Evolutionary conservation across 129 eudicot genomes (phyloP).

Genomic region (Pulicaria dysenterica): DNA sequence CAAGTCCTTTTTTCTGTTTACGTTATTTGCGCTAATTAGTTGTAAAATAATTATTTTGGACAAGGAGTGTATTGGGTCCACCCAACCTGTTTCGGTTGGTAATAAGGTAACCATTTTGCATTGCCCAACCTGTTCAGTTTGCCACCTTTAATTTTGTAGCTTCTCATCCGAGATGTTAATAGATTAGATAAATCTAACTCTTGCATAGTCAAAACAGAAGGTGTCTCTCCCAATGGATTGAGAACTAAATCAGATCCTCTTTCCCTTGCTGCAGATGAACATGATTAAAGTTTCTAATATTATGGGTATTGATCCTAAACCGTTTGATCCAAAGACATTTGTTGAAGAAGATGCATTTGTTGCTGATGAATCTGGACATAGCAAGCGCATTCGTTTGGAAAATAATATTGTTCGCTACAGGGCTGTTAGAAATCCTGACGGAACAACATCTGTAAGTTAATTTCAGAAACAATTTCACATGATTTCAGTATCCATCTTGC

Average conservation of each 20-base stretch:
- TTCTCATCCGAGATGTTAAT: slow-evolving; percentile 1
- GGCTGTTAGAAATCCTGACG: slow-evolving; percentile 74
- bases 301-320: slow-evolving; percentile 98
- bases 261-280: slow-evolving; percentile 74
- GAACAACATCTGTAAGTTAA: slow-evolving; percentile 71
- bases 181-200: slow-evolving; percentile 8
- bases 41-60: background rate
- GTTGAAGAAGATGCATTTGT: slow-evolving; percentile 87
- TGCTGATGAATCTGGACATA: slow-evolving; percentile 93
- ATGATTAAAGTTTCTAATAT: slow-evolving; percentile 95
- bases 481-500: background rate
- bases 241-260: slow-evolving; percentile 17
- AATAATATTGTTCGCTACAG: slow-evolving; percentile 98
- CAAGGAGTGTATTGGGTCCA: background rate
- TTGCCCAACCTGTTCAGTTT: background rate
- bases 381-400: slow-evolving; percentile 86
- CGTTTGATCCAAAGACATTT: slow-evolving; percentile 89
- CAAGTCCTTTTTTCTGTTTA: background rate
- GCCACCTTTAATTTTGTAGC: slow-evolving; percentile 4
- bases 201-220: background rate
- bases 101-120: background rate
- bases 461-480: slow-evolving; percentile 28
- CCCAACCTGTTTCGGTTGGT: background rate
- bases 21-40: too few relatives aligned
- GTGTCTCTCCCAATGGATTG: slow-evolving; percentile 20